phyloP scores from a whole-genome alignment of 768 basidiomycete genomes.

The Kondoa malvinella region DNA sequence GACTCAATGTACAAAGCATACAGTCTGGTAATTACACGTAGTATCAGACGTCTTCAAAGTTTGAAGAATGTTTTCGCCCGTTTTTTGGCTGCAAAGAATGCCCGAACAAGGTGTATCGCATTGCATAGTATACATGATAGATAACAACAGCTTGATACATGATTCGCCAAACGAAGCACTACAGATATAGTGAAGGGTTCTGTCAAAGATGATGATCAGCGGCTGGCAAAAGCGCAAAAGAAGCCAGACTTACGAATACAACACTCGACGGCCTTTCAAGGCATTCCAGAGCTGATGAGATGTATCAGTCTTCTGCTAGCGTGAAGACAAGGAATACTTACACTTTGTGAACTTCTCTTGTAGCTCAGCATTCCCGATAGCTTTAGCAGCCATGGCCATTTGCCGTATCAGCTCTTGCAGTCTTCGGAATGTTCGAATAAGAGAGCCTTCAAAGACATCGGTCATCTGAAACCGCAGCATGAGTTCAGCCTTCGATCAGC shows the following conservation, averaged over 20 bases:
- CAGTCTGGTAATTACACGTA: too few relatives aligned
- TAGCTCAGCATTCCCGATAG: constrained; percentile 85
- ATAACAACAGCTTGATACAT: neutral
- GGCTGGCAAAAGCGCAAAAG: neutral
- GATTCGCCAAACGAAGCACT: neutral
- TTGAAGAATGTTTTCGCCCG: too few relatives aligned
- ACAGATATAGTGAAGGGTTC: neutral
- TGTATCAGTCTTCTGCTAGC: neutral
- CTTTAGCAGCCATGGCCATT: constrained; percentile 88
- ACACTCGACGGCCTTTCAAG: constrained; percentile 23
- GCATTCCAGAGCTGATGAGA: constrained; percentile 12
- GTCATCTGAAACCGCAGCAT: constrained; percentile 53
- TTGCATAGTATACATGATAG: too few relatives aligned
- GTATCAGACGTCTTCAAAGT: too few relatives aligned
- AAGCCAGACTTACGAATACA: constrained; percentile 16
- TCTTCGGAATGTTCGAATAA: constrained; percentile 90
- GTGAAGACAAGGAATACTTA: neutral
- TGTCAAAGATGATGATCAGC: neutral
- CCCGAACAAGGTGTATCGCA: too few relatives aligned
- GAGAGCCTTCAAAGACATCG: constrained; percentile 88
- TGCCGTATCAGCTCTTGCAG: constrained; percentile 86
- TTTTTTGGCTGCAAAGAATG: too few relatives aligned
- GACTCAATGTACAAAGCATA: too few relatives aligned
- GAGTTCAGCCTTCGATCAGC: neutral
- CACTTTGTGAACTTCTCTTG: constrained; percentile 76